Evolutionary conservation across 805 yeast genomes (phyloP).

Genomic region (Myxozyma udenii): DNA sequence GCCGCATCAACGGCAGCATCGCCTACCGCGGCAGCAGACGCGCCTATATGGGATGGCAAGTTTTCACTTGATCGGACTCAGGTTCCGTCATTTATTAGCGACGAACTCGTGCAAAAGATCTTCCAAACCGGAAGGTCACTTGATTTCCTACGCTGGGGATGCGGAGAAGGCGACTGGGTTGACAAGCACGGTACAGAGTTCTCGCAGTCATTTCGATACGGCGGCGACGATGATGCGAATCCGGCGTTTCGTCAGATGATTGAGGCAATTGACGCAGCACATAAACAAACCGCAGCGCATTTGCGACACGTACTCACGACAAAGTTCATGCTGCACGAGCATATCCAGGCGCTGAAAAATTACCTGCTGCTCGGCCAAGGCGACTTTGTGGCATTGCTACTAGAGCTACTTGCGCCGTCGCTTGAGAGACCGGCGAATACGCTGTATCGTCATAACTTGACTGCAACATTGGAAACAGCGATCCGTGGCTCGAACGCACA

Average conservation of each 20-base stretch:
- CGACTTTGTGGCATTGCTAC: slow-evolving; percentile 72
- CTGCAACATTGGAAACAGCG: slow-evolving; percentile 63
- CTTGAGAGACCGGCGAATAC: slow-evolving; percentile 61
- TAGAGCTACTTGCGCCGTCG: slow-evolving; percentile 51
- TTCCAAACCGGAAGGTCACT: slow-evolving; percentile 65
- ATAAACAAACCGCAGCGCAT: slow-evolving; percentile 52
- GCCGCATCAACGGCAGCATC: slow-evolving; percentile 21
- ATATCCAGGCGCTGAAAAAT: slow-evolving; percentile 60
- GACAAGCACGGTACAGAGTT: slow-evolving; percentile 14
- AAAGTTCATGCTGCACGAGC: slow-evolving; percentile 50
- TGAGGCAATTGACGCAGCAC: slow-evolving; percentile 37
- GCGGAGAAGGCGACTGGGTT: slow-evolving; percentile 70
- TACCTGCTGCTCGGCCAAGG: slow-evolving; percentile 70
- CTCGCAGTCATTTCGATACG: slow-evolving; percentile 14
- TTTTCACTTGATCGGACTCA: slow-evolving; percentile 32
- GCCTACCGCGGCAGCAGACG: slow-evolving; percentile 1
- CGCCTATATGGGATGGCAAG: slow-evolving; percentile 29
- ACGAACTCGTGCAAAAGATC: slow-evolving; percentile 33
- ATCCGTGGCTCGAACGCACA: slow-evolving; percentile 43
- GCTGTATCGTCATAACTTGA: slow-evolving; percentile 62
- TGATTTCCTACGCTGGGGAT: slow-evolving; percentile 58
- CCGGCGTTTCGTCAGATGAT: background rate
- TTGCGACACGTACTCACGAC: slow-evolving; percentile 50
- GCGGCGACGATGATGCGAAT: slow-evolving; percentile 30
- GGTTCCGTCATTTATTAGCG: slow-evolving; percentile 43